These are phyloP conservation scores for Cyphellophora attinorum DNA, from an alignment of 2,329 filamentous ascomycete genomes.

Conservation along the genomic window DNA sequence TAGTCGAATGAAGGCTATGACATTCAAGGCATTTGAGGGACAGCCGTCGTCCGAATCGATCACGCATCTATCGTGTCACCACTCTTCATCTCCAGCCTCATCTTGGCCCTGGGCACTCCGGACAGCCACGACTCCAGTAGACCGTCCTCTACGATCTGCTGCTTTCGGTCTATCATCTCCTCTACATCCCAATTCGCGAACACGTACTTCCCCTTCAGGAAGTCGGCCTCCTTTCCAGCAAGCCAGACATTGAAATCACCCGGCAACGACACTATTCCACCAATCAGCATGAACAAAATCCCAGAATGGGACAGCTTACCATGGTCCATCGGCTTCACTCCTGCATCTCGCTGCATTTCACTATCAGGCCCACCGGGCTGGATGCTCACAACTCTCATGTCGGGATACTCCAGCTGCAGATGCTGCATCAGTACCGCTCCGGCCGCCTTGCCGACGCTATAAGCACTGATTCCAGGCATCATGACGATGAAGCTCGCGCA, in stretches of 20 bases:
- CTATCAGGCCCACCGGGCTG: constrained; percentile 28
- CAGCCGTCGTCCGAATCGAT: too few species aligned
- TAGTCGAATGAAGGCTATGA: too few species aligned
- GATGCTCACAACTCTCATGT: constrained; percentile 29
- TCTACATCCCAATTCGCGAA: constrained; percentile 45
- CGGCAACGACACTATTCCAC: constrained; percentile 21
- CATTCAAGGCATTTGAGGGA: too few species aligned
- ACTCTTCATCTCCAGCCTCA: too few species aligned
- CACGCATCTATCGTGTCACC: too few species aligned
- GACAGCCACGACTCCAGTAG: too few species aligned
- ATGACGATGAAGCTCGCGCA: constrained; percentile 1
- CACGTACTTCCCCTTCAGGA: constrained; percentile 36
- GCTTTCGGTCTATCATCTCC: constrained; percentile 30
- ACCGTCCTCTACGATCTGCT: too few species aligned
- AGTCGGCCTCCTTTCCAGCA: constrained; percentile 34
- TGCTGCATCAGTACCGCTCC: constrained; percentile 31
- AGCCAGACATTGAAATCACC: constrained; percentile 37
- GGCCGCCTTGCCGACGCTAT: constrained; percentile 33
- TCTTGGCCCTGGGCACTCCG: too few species aligned
- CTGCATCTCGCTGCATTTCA: constrained; percentile 2
- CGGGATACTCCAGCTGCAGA: constrained; percentile 30
- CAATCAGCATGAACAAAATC: neutral
- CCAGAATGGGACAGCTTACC: too few species aligned
- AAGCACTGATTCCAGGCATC: constrained; percentile 16
- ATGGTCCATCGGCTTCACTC: neutral